phyloP scores from a whole-genome alignment of 345 rosid species.

The Aquilaria yunnanensis region DNA sequence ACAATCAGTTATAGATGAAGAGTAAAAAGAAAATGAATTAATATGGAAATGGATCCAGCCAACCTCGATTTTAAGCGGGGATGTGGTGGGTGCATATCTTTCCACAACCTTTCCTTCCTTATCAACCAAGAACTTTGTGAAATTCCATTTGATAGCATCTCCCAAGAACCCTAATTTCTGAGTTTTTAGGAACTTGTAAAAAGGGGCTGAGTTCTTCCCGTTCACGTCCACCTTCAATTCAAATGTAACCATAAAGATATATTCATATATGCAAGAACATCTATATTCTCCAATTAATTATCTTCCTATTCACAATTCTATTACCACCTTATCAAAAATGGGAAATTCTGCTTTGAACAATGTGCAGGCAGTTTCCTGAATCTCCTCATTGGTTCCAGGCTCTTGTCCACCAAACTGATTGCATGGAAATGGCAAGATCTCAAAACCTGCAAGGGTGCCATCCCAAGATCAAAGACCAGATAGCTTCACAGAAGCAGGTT shows the following conservation, averaged over 20 bases:
- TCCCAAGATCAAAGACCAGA: no score
- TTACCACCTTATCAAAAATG: constrained; percentile 69
- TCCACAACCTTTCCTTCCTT: constrained; percentile 72
- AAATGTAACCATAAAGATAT: no score
- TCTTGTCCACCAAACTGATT: no score
- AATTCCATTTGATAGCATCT: constrained; percentile 87
- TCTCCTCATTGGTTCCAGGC: constrained; percentile 45
- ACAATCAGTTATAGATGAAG: no score
- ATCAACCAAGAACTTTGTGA: constrained; percentile 22
- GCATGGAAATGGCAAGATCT: no score
- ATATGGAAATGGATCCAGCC: neutral
- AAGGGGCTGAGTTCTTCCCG: no score
- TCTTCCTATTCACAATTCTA: constrained; percentile 21
- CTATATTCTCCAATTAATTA: no score
- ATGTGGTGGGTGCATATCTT: constrained; percentile 71
- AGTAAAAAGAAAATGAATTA: constrained; percentile 8
- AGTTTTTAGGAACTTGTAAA: constrained; percentile 67
- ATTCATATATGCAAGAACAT: no score
- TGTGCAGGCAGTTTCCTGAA: constrained; percentile 74
- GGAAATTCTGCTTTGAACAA: constrained; percentile 93
- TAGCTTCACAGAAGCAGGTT: constrained; percentile 55
- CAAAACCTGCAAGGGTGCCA: no score
- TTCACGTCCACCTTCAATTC: no score
- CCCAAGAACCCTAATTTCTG: constrained; percentile 69
- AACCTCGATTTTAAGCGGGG: constrained; percentile 79